phyloP scores from a whole-genome alignment of 805 yeast species.

The Yamadazyma akitaensis region DNA sequence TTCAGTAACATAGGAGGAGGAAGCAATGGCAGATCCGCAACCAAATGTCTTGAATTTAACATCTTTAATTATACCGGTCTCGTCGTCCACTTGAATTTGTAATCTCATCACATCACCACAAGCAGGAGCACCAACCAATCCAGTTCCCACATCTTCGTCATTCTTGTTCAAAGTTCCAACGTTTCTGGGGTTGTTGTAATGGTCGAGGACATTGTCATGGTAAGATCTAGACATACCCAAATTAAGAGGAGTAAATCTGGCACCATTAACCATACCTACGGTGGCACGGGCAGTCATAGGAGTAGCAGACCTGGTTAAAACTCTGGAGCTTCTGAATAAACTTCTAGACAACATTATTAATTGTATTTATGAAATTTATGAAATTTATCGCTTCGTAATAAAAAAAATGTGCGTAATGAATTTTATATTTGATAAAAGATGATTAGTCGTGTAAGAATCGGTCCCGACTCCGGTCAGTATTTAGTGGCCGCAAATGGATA shows the following conservation, averaged over 20 bases:
- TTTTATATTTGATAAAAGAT: not conserved
- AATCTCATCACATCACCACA: constrained; percentile 99
- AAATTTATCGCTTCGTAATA: not conserved
- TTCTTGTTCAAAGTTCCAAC: constrained; percentile 89
- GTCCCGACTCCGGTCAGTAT: constrained; percentile 4
- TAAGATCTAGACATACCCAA: constrained; percentile 41
- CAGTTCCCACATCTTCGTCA: constrained; percentile 82
- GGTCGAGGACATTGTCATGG: constrained; percentile 93
- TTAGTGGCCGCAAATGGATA: not conserved
- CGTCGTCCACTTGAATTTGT: constrained; percentile 90
- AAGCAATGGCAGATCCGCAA: constrained; percentile 98
- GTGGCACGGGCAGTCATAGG: constrained; percentile 5
- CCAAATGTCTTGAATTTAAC: constrained; percentile 98
- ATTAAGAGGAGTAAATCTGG: not conserved
- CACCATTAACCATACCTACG: constrained; percentile 1
- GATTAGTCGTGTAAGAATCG: constrained; percentile 5
- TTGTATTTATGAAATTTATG: not conserved
- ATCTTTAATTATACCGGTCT: constrained; percentile 85
- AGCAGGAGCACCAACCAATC: constrained; percentile 98
- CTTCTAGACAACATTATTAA: constrained; percentile 25
- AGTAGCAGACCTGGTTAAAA: constrained; percentile 2
- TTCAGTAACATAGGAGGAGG: constrained; percentile 92
- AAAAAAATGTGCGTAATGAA: not conserved
- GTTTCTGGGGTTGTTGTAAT: constrained; percentile 93
- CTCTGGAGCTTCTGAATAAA: constrained; percentile 15